Base-by-base conservation (phyloP, 352 stramenopile genomes). In the Phytophthora fragariaefolia region DNA sequence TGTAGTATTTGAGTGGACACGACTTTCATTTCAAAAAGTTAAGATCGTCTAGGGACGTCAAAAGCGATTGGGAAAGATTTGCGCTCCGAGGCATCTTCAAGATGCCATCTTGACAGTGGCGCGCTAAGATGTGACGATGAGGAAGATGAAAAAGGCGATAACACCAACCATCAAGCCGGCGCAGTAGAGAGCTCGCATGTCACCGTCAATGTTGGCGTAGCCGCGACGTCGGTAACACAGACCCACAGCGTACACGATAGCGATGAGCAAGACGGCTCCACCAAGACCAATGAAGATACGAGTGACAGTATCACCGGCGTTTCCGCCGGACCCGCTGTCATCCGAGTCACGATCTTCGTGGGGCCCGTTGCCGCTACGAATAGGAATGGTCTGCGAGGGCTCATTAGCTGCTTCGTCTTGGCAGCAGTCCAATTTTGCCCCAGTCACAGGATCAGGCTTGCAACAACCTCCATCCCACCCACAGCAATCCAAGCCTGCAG, bases 71-170 rank as follows among this genome's bases (percentile, higher is more conserved):
- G 38, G 42, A 71, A 57, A 57, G 18, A 50, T 42, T 27, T 50
- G 17, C 17, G 38, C 22, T 56, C 53, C 51, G 27, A 40, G 22
- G 36, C 15, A 50, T 51, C n/a, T n/a, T n/a, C n/a, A n/a, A n/a
- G n/a, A n/a, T n/a, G n/a, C n/a, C n/a, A n/a, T n/a, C 38, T 43
- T 32, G 18, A 13, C 46, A 52, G 57, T 20, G 26, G 13, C 18
- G 34, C 53, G 54, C 32, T 64, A 91, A 36, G 80, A 76, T 24
- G 73, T 80, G 43, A 79, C 63, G 30, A 90, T 71, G 28, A 93
- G 73, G 61, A 88, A 89, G 53, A 93, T 69, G 59, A 93, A 93
- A 58, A 91, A 89, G 42, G 47, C 77, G 32, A 85, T 66, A n/a
- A 90, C 63, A 15, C 87, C 66, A 34, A 89, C 57, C 66, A 87